Conservation (phyloP, 1,284 basidiomycete genomes). For the Tausonia pullulans region DNA sequence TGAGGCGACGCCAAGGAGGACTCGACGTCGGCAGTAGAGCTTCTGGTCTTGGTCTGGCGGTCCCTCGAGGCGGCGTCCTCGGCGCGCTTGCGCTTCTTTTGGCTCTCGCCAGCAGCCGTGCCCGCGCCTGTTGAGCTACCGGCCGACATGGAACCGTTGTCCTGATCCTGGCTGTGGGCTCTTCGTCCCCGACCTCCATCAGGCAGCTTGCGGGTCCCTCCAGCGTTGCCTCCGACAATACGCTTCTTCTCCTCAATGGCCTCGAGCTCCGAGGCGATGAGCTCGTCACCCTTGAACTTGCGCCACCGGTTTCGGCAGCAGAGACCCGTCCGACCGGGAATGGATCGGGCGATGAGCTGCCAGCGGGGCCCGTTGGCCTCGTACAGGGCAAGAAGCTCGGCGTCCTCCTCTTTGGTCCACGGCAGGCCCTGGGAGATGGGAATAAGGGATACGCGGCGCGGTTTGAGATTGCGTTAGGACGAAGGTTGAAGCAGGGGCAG, state of each 20-base stretch:
- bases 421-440: constrained; percentile 11
- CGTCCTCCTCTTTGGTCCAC: constrained; percentile 15
- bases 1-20: neutral
- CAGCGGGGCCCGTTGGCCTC: constrained; percentile 23
- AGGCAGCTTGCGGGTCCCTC: constrained; percentile 9
- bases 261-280: neutral
- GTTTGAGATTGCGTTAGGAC: too few relatives aligned
- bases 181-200: constrained; percentile 12
- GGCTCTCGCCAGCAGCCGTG: constrained; percentile 1
- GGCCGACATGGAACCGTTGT: neutral
- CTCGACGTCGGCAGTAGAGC: neutral
- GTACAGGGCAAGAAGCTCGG: constrained; percentile 4
- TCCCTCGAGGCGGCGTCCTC: neutral
- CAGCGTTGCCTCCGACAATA: constrained; percentile 14
- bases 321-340: constrained; percentile 25
- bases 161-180: too few relatives aligned
- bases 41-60: neutral
- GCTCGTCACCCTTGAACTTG: constrained; percentile 17
- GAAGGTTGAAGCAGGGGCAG: neutral
- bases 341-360: constrained; percentile 33
- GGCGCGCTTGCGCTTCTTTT: constrained; percentile 3
- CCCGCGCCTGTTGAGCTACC: neutral
- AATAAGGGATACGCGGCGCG: neutral
- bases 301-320: constrained; percentile 17
- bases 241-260: constrained; percentile 12